Base-by-base conservation (phyloP, 495 filamentous ascomycete genomes). In the Pyrenopolyporus hunteri region DNA sequence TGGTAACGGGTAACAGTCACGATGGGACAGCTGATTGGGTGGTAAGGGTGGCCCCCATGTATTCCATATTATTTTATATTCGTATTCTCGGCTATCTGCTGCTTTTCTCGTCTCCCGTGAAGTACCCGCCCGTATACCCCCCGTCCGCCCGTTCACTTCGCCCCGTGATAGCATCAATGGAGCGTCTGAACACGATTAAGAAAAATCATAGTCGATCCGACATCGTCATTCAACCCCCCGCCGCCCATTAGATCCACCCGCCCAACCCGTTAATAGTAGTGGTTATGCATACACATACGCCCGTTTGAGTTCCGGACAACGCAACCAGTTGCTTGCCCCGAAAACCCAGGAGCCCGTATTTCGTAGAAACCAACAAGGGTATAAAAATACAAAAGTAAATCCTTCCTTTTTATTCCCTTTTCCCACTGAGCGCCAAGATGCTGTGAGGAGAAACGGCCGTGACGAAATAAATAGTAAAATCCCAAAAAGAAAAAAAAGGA, bases 281-380 rank as follows among this genome's bases (percentile, higher is more conserved):
- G 26, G 26, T 29, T n/a, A n/a, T n/a, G n/a, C 35, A 37, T 48
- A 55, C 37, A 39, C 37, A 23, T 49, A 42, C 37, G 23, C 23
- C 19, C 20, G 20, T 22, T 11, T 33, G 14, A 59, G 42, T 36
- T 37, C 49, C 31, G 36, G 50, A 49, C 32, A 28, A 54, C 31
- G 49, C 55, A 55, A 45, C 54, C 61, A 50, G 61, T 28, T 50
- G 36, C 43, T 44, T 63, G 43, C 43, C 33, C 61, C 59, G 20
- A 39, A 47, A 64, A 58, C 42, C 60, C 19, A 1, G 13, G 20
- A 33, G 6, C 8, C 42, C 49, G 39, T 46, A 29, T 40, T 25
- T 50, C 25, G 16, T 49, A 35, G 33, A 37, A 56, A 53, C 17
- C 44, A 26, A 37, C 33, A 55, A 45, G 56, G 63, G 63, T 65